Evolutionary conservation across 2,329 filamentous ascomycete species (phyloP).

Genomic region (Mariannaea sp.): DNA sequence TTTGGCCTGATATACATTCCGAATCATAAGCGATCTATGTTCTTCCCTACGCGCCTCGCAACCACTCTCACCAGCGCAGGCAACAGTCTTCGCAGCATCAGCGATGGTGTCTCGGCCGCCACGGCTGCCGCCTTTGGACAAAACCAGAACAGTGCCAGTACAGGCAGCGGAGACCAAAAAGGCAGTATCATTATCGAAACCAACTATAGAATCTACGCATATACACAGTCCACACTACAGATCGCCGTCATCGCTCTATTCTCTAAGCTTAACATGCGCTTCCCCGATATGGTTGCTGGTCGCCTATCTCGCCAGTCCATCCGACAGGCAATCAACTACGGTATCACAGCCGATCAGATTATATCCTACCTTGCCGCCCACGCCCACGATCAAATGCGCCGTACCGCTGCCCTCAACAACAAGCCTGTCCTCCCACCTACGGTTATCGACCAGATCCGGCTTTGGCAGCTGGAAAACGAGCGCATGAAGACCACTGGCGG

Average conservation of each 20-base stretch:
- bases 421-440: slow-evolving; percentile 86
- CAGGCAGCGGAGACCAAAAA: slow-evolving; percentile 52
- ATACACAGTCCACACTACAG: slow-evolving; percentile 90
- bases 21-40: slow-evolving; percentile 61
- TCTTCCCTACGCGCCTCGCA: slow-evolving; percentile 91
- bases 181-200: slow-evolving; percentile 97
- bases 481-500: slow-evolving; percentile 84
- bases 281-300: slow-evolving; percentile 91
- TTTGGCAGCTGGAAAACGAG: slow-evolving; percentile 98
- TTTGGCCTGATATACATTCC: slow-evolving; percentile 89
- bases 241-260: slow-evolving; percentile 94
- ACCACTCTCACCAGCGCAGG: slow-evolving; percentile 89
- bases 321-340: slow-evolving; percentile 81
- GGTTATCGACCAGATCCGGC: slow-evolving; percentile 93
- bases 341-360: slow-evolving; percentile 95
- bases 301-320: slow-evolving; percentile 89
- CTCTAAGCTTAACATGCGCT: slow-evolving; percentile 83
- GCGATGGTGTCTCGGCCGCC: slow-evolving; percentile 70
- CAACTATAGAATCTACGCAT: slow-evolving; percentile 96
- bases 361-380: slow-evolving; percentile 91
- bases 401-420: slow-evolving; percentile 60
- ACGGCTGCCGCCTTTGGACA: slow-evolving; percentile 51
- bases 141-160: slow-evolving; percentile 44
- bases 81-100: slow-evolving; percentile 72
- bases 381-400: slow-evolving; percentile 92